These are phyloP conservation scores for Trichocomaceae sp. DNA, from an alignment of 2,329 filamentous ascomycete species.

Conservation along the genomic window DNA sequence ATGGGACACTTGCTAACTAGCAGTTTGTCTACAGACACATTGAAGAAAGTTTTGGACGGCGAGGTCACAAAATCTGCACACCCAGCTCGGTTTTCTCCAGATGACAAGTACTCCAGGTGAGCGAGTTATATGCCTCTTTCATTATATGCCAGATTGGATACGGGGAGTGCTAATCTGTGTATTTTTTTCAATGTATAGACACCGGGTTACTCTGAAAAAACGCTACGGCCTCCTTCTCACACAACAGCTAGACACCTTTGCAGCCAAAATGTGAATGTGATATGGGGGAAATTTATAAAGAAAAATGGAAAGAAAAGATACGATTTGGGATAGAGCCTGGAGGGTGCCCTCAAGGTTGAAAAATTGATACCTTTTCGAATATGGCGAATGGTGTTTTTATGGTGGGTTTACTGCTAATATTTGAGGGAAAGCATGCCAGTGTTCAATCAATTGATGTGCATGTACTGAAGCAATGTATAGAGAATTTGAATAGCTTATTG, in stretches of 20 bases:
- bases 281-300: neutral
- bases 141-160: neutral
- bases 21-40: constrained; percentile 49
- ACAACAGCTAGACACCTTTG: constrained; percentile 51
- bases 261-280: constrained; percentile 26
- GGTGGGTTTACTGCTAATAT: neutral
- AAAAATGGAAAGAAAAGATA: constrained; percentile 7
- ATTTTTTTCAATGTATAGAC: constrained; percentile 44
- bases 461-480: neutral
- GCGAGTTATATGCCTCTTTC: constrained; percentile 14
- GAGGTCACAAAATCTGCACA: constrained; percentile 94
- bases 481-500: neutral
- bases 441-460: too few relatives aligned
- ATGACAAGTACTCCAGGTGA: constrained; percentile 90
- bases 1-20: neutral
- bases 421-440: neutral
- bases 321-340: neutral
- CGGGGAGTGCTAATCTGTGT: neutral
- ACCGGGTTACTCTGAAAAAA: constrained; percentile 91
- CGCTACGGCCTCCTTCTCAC: constrained; percentile 82
- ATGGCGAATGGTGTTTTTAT: constrained; percentile 35
- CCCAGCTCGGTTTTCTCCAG: constrained; percentile 91
- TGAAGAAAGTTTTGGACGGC: constrained; percentile 77
- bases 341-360: constrained; percentile 1
- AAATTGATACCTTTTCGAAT: constrained; percentile 16